Evolutionary conservation across 805 yeast species (phyloP).

Genomic region (Cyberlindnera meyerae): DNA sequence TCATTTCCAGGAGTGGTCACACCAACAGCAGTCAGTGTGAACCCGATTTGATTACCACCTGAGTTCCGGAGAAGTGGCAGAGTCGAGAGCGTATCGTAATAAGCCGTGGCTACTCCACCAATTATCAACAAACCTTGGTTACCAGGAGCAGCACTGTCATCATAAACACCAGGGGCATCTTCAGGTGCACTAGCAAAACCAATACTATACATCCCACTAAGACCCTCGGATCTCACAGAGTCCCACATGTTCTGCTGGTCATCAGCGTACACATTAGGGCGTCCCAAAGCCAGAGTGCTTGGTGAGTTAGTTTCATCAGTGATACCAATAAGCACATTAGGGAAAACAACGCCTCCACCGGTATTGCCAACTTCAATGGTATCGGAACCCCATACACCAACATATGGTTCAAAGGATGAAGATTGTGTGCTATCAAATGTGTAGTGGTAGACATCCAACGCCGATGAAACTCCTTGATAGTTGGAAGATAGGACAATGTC

Average conservation of each 20-base stretch:
- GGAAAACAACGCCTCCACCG: not conserved
- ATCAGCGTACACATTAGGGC: conserved; percentile 4
- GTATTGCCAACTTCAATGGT: conserved; percentile 7
- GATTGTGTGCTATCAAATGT: conserved; percentile 6
- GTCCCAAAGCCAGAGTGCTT: conserved; percentile 9
- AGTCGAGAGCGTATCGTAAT: conserved; percentile 8
- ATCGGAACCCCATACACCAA: conserved; percentile 14
- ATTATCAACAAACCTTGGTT: conserved; percentile 8
- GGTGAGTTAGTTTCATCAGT: conserved; percentile 3
- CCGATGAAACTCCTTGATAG: not conserved
- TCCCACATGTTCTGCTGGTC: conserved; percentile 7
- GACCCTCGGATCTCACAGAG: not conserved
- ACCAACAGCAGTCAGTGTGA: conserved; percentile 13
- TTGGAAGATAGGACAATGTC: conserved; percentile 11
- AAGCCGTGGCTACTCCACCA: conserved; percentile 12
- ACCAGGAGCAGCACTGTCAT: conserved; percentile 2
- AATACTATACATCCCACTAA: conserved; percentile 4
- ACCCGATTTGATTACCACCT: conserved; percentile 2
- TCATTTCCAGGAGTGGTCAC: not conserved
- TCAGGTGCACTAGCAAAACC: conserved; percentile 11
- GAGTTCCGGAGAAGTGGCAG: conserved; percentile 10
- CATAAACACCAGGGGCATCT: conserved; percentile 10
- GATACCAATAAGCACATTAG: conserved; percentile 10
- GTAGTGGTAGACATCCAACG: conserved; percentile 3
- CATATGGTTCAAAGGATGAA: conserved; percentile 1